Conservation (phyloP, 345 rosid genomes). For the Psidium friedrichsthalianum region DNA sequence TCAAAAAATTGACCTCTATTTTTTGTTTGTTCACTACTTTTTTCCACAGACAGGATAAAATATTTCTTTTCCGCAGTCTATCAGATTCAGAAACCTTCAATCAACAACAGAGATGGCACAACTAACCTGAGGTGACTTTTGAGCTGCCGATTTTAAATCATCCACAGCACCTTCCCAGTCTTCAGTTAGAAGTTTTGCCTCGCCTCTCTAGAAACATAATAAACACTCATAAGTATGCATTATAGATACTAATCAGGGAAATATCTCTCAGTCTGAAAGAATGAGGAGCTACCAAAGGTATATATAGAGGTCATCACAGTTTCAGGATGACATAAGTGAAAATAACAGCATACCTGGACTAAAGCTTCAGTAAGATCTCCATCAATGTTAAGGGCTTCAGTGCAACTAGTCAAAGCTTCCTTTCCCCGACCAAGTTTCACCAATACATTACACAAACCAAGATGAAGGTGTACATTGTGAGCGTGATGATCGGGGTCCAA, state of each 20-base stretch:
- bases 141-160: conserved; percentile 81
- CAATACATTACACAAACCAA: conserved; percentile 82
- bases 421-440: conserved; percentile 96
- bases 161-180: conserved; percentile 99
- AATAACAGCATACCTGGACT: conserved; percentile 54
- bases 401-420: conserved; percentile 79
- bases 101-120: not conserved
- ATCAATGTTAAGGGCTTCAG: conserved; percentile 71
- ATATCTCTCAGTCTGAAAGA: not conserved
- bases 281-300: not conserved
- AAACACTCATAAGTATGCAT: not conserved
- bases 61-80: no score
- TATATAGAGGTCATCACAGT: not conserved
- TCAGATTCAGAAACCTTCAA: not conserved
- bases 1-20: no score
- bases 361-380: conserved; percentile 79
- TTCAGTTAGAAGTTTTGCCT: conserved; percentile 87
- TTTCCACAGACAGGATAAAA: no score
- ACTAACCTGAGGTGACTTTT: conserved; percentile 80
- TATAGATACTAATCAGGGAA: not conserved
- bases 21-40: no score
- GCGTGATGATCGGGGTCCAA: conserved; percentile 82
- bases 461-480: conserved; percentile 82
- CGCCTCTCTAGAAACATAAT: conserved; percentile 55
- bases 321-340: not conserved